phyloP scores from a whole-genome alignment of 768 basidiomycete genomes.

The Boletus fagicola region DNA sequence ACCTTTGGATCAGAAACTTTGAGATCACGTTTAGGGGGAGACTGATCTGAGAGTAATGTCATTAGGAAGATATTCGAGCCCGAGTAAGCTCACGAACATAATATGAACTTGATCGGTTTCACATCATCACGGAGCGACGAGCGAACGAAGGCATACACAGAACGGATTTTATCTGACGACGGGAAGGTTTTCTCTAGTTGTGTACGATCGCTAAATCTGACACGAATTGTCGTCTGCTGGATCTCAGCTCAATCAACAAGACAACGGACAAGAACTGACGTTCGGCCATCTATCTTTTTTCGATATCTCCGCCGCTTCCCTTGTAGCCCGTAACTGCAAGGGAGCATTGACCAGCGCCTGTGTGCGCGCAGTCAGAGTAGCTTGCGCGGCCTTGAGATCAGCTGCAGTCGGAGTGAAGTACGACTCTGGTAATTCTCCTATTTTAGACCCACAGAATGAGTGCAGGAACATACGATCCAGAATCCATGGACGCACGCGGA shows the following conservation, averaged over 20 bases:
- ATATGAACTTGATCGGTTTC: conserved; percentile 75
- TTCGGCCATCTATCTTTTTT: conserved; percentile 72
- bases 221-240: conserved; percentile 71
- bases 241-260: conserved; percentile 11
- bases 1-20: conserved; percentile 77
- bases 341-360: conserved; percentile 68
- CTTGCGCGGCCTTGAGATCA: conserved; percentile 69
- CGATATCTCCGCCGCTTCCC: conserved; percentile 59
- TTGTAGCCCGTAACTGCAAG: conserved; percentile 58
- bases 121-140: conserved; percentile 68
- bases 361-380: conserved; percentile 57
- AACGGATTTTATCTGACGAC: conserved; percentile 74
- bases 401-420: conserved; percentile 71
- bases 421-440: conserved; percentile 62
- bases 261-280: conserved; percentile 36
- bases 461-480: background rate
- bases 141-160: conserved; percentile 84
- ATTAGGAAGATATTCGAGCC: background rate
- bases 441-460: conserved; percentile 16
- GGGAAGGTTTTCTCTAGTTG: conserved; percentile 77
- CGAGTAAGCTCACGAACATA: conserved; percentile 57
- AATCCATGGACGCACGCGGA: conserved; percentile 34
- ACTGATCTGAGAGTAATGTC: conserved; percentile 55
- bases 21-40: conserved; percentile 78
- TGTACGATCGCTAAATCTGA: conserved; percentile 78